These are phyloP conservation scores for Helminthosporium solani DNA, from an alignment of 2,329 filamentous ascomycete species.

Conservation along the genomic window DNA sequence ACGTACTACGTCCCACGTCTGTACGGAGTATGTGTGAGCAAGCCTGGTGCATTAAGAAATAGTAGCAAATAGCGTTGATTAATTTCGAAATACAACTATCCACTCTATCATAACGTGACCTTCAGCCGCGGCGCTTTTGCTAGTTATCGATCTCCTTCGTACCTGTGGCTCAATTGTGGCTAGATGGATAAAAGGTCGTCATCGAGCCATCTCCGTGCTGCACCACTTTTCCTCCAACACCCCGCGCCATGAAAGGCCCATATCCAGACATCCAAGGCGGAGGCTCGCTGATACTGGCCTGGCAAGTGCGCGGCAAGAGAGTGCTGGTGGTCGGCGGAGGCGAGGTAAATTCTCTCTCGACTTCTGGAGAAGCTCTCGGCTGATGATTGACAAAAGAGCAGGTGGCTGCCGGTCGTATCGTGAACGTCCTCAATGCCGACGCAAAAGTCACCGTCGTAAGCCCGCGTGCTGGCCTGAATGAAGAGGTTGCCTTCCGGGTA, in stretches of 20 bases:
- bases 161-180: not conserved
- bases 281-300: conserved; percentile 90
- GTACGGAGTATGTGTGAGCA: no score
- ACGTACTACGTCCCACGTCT: no score
- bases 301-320: conserved; percentile 87
- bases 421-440: conserved; percentile 93
- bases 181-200: conserved; percentile 1
- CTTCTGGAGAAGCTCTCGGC: conserved; percentile 12
- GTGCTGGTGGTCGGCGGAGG: conserved; percentile 94
- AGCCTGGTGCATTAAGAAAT: no score
- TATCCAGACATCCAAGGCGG: conserved; percentile 86
- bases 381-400: conserved; percentile 50
- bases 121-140: no score
- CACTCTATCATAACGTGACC: no score
- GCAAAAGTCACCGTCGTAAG: conserved; percentile 85
- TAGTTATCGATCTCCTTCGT: no score
- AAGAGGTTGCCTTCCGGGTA: conserved; percentile 83
- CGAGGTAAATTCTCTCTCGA: conserved; percentile 61
- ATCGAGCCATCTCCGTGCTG: conserved; percentile 25
- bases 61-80: no score
- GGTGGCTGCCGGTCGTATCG: conserved; percentile 93
- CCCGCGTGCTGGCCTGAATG: conserved; percentile 76
- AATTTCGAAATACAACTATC: no score
- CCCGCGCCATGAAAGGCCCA: conserved; percentile 48
- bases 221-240: conserved; percentile 18